Evolutionary conservation across 352 stramenopile genomes (phyloP).

Genomic region (Globisporangium uncinulatum): DNA sequence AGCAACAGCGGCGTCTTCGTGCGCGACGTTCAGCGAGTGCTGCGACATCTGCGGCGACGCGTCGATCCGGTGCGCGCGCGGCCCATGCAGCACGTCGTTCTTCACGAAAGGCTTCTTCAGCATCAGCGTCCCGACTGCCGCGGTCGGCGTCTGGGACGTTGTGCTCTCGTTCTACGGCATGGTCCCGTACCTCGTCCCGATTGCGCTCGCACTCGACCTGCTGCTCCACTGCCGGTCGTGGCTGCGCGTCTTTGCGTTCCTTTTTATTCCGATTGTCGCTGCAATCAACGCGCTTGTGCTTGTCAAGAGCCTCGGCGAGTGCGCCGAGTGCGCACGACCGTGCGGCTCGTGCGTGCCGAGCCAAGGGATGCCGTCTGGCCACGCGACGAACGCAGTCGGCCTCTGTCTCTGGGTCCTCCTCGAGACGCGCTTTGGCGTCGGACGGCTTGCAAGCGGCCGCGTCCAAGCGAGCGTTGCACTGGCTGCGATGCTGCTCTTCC

Average conservation of each 20-base stretch:
- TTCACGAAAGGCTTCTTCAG: conserved; percentile 45
- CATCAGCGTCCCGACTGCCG: conserved; percentile 30
- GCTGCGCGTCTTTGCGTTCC: conserved; percentile 38
- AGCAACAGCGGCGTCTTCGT: not conserved
- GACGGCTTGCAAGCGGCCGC: conserved; percentile 11
- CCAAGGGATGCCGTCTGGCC: conserved; percentile 47
- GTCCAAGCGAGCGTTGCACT: conserved; percentile 11
- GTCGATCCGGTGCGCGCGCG: conserved; percentile 41
- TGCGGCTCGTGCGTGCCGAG: conserved; percentile 40
- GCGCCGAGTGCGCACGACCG: conserved; percentile 36
- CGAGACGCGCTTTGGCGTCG: conserved; percentile 30
- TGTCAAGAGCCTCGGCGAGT: conserved; percentile 36
- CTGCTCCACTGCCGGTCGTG: conserved; percentile 35
- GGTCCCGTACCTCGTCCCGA: conserved; percentile 45
- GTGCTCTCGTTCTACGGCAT: conserved; percentile 48
- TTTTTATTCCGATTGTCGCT: conserved; percentile 42
- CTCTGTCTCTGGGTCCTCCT: conserved; percentile 43
- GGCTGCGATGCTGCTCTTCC: conserved; percentile 27
- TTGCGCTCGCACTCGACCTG: conserved; percentile 31
- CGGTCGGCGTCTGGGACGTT: conserved; percentile 45
- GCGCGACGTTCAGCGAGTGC: conserved; percentile 23
- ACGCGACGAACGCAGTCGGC: conserved; percentile 43
- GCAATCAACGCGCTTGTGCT: conserved; percentile 34
- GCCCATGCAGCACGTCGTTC: conserved; percentile 40
- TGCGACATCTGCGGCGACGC: conserved; percentile 37